Conservation (phyloP, 2,329 filamentous ascomycete species). For the Paraconiothyrium sp. region DNA sequence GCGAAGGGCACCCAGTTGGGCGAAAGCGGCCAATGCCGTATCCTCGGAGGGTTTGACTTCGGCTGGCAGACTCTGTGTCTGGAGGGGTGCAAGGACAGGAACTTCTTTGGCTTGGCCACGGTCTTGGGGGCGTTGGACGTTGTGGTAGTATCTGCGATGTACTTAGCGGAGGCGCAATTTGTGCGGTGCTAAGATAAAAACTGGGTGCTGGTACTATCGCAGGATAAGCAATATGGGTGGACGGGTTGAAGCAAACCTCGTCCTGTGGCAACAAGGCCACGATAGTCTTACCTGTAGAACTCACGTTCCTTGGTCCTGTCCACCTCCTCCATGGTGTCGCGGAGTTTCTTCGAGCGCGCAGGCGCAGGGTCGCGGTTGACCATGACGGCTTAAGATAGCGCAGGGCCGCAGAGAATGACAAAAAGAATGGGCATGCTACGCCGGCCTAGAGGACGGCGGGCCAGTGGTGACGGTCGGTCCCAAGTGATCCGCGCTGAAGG, state of each 20-base stretch:
- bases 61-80: constrained; percentile 14
- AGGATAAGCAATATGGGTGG: neutral
- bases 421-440: constrained; percentile 17
- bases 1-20: constrained; percentile 50
- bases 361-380: constrained; percentile 24
- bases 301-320: constrained; percentile 45
- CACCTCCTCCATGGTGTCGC: constrained; percentile 36
- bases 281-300: constrained; percentile 42
- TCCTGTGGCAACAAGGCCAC: no score
- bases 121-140: constrained; percentile 34
- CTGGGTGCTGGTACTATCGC: neutral
- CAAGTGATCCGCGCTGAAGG: neutral
- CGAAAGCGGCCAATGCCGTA: constrained; percentile 49
- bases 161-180: neutral
- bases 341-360: constrained; percentile 25
- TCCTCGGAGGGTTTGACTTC: constrained; percentile 40
- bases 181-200: neutral
- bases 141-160: constrained; percentile 39
- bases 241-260: neutral
- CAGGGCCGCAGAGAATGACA: constrained; percentile 17
- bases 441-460: neutral
- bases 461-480: neutral
- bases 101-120: constrained; percentile 30
- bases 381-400: constrained; percentile 16
- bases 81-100: constrained; percentile 26